These are phyloP conservation scores for Candolleomyces efflorescens DNA, from an alignment of 768 basidiomycete genomes.

Conservation along the genomic window DNA sequence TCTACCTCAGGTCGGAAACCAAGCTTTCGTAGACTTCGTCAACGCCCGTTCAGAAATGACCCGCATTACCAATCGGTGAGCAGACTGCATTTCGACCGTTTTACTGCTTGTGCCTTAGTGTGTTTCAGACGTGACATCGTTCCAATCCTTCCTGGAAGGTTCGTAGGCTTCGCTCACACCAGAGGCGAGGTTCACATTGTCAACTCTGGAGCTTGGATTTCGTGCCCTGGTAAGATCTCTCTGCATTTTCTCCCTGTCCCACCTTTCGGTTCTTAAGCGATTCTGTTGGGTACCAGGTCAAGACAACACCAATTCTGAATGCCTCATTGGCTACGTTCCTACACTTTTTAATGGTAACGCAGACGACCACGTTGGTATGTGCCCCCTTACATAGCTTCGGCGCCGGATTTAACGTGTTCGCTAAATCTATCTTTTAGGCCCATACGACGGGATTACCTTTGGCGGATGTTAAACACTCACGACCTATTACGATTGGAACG, in stretches of 20 bases:
- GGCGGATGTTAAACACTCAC: no score
- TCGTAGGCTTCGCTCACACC: constrained; percentile 47
- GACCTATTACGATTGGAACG: no score
- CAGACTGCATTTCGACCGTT: no score
- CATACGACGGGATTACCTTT: no score
- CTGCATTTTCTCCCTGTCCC: neutral
- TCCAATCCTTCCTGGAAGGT: constrained; percentile 53
- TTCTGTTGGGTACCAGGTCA: constrained; percentile 25
- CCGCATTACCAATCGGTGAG: constrained; percentile 36
- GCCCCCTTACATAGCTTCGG: no score
- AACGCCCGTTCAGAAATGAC: constrained; percentile 39
- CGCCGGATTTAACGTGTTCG: no score
- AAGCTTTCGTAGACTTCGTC: constrained; percentile 46
- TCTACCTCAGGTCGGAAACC: constrained; percentile 35
- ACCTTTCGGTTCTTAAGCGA: neutral
- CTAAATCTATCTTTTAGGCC: no score
- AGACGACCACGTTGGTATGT: constrained; percentile 42
- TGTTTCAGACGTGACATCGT: constrained; percentile 32
- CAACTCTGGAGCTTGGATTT: constrained; percentile 29
- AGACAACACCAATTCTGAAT: constrained; percentile 53
- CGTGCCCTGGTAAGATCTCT: constrained; percentile 28
- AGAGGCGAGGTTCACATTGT: constrained; percentile 55
- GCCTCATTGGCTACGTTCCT: constrained; percentile 51
- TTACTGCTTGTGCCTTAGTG: no score
- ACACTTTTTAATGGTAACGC: constrained; percentile 47